Conservation (phyloP, 2,329 filamentous ascomycete genomes). For the Intubia oerlemansii region DNA sequence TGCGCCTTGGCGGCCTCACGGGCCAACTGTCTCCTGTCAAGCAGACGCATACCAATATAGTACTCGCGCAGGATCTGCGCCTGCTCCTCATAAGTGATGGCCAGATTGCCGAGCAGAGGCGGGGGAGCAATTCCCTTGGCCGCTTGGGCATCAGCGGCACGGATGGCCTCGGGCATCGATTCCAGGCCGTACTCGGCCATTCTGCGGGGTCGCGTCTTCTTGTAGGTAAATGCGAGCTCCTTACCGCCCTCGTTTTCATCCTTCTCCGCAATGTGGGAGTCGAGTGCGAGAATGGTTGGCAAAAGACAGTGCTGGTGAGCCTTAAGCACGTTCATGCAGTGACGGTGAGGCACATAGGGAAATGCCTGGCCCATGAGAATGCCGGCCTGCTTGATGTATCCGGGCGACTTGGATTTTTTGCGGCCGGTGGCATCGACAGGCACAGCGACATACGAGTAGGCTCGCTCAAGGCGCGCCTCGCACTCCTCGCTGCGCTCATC, state of each 20-base stretch:
- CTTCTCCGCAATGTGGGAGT: conserved; percentile 11
- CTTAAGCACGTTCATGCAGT: conserved; percentile 10
- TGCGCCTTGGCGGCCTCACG: conserved; percentile 10
- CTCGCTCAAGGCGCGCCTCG: not conserved
- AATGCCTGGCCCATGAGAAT: conserved; percentile 16
- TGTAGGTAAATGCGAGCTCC: too few relatives aligned
- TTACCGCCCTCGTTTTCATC: conserved; percentile 7
- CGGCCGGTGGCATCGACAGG: conserved; percentile 2
- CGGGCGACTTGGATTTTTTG: conserved; percentile 2
- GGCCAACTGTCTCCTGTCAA: conserved; percentile 8
- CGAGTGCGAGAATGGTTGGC: conserved; percentile 15
- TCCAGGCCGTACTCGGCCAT: conserved; percentile 7
- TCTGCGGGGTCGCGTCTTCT: too few relatives aligned
- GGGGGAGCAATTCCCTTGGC: too few relatives aligned
- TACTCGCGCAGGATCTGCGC: conserved; percentile 19
- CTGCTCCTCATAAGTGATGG: too few relatives aligned
- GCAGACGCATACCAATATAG: conserved; percentile 13
- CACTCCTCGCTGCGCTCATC: conserved; percentile 6
- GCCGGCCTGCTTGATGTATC: conserved; percentile 7
- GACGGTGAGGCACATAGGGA: conserved; percentile 10
- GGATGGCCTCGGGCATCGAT: conserved; percentile 8
- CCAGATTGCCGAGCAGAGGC: too few relatives aligned
- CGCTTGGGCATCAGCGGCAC: not conserved
- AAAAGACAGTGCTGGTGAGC: conserved; percentile 13
- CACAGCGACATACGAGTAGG: conserved; percentile 9